Evolutionary conservation across 2,329 filamentous ascomycete species (phyloP).

Genomic region (Hymenoscyphus occultus): DNA sequence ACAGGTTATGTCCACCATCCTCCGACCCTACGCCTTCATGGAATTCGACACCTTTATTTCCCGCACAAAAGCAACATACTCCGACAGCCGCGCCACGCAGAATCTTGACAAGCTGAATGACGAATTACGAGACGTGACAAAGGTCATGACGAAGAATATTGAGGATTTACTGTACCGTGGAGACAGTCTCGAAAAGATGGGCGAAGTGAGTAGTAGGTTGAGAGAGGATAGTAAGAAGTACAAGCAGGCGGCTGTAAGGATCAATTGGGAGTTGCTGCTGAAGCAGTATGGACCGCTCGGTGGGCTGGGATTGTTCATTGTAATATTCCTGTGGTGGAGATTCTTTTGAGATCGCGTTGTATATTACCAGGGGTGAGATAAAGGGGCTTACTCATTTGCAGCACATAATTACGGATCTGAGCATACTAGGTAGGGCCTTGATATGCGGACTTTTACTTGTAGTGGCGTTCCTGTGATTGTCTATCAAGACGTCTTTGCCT

Average conservation of each 20-base stretch:
- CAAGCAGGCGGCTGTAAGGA: slow-evolving; percentile 83
- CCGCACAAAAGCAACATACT: slow-evolving; percentile 89
- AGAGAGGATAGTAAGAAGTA: slow-evolving; percentile 95
- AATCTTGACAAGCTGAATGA: slow-evolving; percentile 96
- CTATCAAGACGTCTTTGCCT: no score
- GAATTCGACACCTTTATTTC: slow-evolving; percentile 97
- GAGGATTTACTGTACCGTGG: slow-evolving; percentile 95
- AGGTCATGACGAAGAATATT: slow-evolving; percentile 99
- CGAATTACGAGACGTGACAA: slow-evolving; percentile 94
- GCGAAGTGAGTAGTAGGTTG: slow-evolving; percentile 83
- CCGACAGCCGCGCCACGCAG: slow-evolving; percentile 83
- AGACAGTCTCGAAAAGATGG: slow-evolving; percentile 94
- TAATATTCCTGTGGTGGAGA: slow-evolving; percentile 87
- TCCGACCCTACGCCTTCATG: slow-evolving; percentile 94
- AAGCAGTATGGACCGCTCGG: slow-evolving; percentile 97
- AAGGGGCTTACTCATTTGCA: neutral
- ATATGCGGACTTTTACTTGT: neutral
- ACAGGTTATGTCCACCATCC: slow-evolving; percentile 69
- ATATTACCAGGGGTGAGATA: neutral
- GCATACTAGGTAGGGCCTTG: neutral
- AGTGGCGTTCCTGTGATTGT: no score
- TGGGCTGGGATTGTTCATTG: slow-evolving; percentile 73
- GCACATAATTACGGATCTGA: neutral
- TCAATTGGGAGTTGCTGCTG: slow-evolving; percentile 95
- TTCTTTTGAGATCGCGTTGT: slow-evolving; percentile 68